Percentiles rank a stretch among this genome's conserved stretches.
Conservation (phyloP, 768 basidiomycete genomes). For the Crucibulum laeve region DNA sequence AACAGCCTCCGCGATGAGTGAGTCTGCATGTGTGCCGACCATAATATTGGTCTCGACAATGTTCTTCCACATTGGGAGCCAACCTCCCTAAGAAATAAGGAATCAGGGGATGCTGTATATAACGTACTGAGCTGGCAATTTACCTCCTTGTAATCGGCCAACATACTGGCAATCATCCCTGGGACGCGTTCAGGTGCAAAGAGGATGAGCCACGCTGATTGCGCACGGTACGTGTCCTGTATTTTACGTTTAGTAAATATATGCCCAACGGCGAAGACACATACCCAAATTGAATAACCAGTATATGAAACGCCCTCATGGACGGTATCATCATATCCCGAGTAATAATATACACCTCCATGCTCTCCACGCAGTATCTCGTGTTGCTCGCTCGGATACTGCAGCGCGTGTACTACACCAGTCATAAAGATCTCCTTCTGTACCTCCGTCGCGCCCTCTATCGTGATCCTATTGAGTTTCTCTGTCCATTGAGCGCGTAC, state of each 20-base stretch:
- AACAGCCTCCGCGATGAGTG: constrained; percentile 68
- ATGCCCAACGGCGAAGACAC: constrained; percentile 9
- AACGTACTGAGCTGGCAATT: neutral
- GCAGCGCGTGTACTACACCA: constrained; percentile 44
- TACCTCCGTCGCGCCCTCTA: constrained; percentile 44
- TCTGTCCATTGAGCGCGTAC: constrained; percentile 55
- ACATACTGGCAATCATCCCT: constrained; percentile 75
- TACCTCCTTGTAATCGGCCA: constrained; percentile 72
- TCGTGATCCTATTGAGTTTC: constrained; percentile 45
- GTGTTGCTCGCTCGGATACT: constrained; percentile 77
- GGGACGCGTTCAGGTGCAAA: constrained; percentile 74
- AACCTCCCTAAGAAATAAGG: constrained; percentile 50
- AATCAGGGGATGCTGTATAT: neutral
- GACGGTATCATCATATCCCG: constrained; percentile 66
- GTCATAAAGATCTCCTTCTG: constrained; percentile 56
- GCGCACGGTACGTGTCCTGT: constrained; percentile 75
- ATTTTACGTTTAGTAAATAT: neutral
- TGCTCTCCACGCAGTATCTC: constrained; percentile 31
- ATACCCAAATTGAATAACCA: constrained; percentile 77
- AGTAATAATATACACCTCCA: constrained; percentile 47
- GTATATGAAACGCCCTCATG: constrained; percentile 70
- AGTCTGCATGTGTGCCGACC: constrained; percentile 81
- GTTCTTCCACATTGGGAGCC: constrained; percentile 92
- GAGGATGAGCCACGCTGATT: constrained; percentile 76
- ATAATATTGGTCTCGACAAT: constrained; percentile 86